A percentile compares a stretch with the other conserved stretches of the same genome.
Evolutionary conservation across 2,329 filamentous ascomycete species (phyloP).

Genomic region (Fusarium sp.): DNA sequence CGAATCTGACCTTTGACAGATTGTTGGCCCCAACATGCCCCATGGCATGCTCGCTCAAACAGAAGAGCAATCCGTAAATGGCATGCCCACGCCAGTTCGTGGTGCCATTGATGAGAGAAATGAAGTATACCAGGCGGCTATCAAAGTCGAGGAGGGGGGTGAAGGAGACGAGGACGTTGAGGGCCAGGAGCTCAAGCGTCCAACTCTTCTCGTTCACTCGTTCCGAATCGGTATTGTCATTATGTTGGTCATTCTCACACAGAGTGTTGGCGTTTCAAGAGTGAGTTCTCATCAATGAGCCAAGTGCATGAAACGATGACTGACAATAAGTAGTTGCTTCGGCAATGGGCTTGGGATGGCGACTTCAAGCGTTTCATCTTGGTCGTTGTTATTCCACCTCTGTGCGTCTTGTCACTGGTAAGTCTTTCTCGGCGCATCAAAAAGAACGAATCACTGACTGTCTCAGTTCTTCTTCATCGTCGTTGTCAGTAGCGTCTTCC

Average conservation of each 20-base stretch:
- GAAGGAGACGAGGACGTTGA: constrained; percentile 38
- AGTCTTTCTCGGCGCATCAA: neutral
- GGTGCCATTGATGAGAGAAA: constrained; percentile 43
- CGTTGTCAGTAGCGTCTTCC: constrained; percentile 40
- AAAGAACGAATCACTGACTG: neutral
- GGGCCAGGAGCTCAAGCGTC: constrained; percentile 31
- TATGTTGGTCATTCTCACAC: constrained; percentile 41
- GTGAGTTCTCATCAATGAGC: neutral
- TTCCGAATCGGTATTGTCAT: constrained; percentile 42
- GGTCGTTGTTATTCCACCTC: constrained; percentile 32
- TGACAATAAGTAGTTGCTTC: constrained; percentile 5
- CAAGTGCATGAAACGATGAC: fast-evolving
- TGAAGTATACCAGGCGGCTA: constrained; percentile 38
- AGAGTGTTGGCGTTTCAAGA: constrained; percentile 40
- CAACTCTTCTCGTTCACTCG: constrained; percentile 38
- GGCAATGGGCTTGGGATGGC: constrained; percentile 39
- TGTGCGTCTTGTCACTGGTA: constrained; percentile 32
- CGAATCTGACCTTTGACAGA: neutral
- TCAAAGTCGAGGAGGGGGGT: constrained; percentile 44
- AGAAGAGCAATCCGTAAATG: constrained; percentile 33
- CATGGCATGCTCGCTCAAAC: constrained; percentile 36
- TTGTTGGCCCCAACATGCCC: constrained; percentile 43
- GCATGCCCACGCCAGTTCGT: constrained; percentile 33
- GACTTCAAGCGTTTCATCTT: constrained; percentile 34
- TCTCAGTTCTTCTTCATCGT: constrained; percentile 44